phyloP scores from a whole-genome alignment of 2,329 filamentous ascomycete species.

The Claviceps purpurea region DNA sequence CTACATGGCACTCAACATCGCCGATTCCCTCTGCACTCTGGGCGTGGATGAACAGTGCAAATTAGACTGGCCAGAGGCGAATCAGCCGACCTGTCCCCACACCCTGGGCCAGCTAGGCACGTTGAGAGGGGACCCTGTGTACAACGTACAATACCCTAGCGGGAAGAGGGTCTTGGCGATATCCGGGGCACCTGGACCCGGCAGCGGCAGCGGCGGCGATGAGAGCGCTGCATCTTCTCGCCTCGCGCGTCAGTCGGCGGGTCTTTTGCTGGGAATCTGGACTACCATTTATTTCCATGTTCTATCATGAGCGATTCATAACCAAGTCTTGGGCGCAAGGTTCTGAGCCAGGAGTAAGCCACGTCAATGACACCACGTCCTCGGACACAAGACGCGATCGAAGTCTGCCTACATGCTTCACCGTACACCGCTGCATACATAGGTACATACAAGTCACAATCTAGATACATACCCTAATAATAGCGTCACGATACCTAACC shows the following conservation, averaged over 20 bases:
- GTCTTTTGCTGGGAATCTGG: neutral
- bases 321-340: neutral
- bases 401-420: too few relatives aligned
- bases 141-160: slow-evolving; percentile 32
- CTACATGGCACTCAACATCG: slow-evolving; percentile 37
- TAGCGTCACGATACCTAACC: too few relatives aligned
- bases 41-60: slow-evolving; percentile 33
- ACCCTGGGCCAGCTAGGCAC: slow-evolving; percentile 23
- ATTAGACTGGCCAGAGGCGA: slow-evolving; percentile 27
- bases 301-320: neutral
- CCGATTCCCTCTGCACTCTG: slow-evolving; percentile 31
- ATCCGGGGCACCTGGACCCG: slow-evolving; percentile 3
- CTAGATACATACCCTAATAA: too few relatives aligned
- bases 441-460: too few relatives aligned
- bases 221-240: neutral
- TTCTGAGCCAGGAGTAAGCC: too few relatives aligned
- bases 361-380: too few relatives aligned
- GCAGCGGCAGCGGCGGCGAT: neutral
- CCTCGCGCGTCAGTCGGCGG: neutral
- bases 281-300: neutral
- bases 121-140: slow-evolving; percentile 27
- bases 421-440: too few relatives aligned
- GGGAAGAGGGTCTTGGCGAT: slow-evolving; percentile 27
- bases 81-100: slow-evolving; percentile 31
- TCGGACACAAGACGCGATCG: too few relatives aligned